These are phyloP conservation scores for Pascua guehoae DNA, from an alignment of 1,284 basidiomycete species.

Conservation along the genomic window DNA sequence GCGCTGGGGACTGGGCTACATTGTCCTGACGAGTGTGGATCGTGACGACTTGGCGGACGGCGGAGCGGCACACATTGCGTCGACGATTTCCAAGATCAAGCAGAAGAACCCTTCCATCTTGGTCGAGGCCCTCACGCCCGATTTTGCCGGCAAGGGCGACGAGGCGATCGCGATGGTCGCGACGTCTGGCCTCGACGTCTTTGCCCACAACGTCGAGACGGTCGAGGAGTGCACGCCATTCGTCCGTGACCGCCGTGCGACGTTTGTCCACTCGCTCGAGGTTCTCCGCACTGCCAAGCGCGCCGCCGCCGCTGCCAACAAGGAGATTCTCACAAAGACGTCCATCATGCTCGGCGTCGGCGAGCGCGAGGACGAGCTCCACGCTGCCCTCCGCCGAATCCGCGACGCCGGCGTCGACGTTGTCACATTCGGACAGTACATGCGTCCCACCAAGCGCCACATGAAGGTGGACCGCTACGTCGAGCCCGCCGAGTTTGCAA, in stretches of 20 bases:
- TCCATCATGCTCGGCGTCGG: conserved; percentile 99
- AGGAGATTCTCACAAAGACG: conserved; percentile 87
- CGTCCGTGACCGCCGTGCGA: conserved; percentile 91
- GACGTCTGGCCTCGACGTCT: conserved; percentile 90
- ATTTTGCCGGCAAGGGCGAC: conserved; percentile 73
- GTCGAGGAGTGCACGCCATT: conserved; percentile 88
- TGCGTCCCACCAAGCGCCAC: conserved; percentile 97
- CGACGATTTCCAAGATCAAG: conserved; percentile 93
- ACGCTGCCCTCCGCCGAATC: conserved; percentile 80
- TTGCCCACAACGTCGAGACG: conserved; percentile 97
- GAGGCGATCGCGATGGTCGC: conserved; percentile 78
- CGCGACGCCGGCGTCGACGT: conserved; percentile 88
- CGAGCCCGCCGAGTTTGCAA: conserved; percentile 84
- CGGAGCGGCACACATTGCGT: conserved; percentile 88
- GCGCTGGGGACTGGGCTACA: conserved; percentile 97
- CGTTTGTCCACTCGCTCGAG: conserved; percentile 81
- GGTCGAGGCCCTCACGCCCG: conserved; percentile 94
- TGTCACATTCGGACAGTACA: conserved; percentile 99
- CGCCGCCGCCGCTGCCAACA: conserved; percentile 71
- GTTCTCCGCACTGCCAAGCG: conserved; percentile 83
- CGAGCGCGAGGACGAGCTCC: conserved; percentile 78
- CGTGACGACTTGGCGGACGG: conserved; percentile 92
- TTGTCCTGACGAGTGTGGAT: conserved; percentile 95
- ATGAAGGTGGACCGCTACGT: conserved; percentile 99
- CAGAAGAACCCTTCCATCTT: conserved; percentile 93